Percentiles rank a stretch among this genome's conserved stretches.
Evolutionary conservation across 2,329 filamentous ascomycete species (phyloP).

Genomic region (Thermoascus crustaceus): DNA sequence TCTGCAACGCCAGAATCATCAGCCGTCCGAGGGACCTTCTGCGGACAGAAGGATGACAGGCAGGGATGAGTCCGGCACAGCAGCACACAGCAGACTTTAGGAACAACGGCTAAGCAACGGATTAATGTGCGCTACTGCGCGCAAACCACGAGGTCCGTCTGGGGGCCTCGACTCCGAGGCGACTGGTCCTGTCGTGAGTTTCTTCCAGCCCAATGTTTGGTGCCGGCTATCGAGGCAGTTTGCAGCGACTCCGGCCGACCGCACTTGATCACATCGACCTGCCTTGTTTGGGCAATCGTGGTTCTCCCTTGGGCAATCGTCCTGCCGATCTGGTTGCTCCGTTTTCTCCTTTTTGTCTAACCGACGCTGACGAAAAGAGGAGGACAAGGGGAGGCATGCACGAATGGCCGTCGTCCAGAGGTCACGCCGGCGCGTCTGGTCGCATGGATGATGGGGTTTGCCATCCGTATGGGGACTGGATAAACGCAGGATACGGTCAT

Average conservation of each 20-base stretch:
- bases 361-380: slow-evolving; percentile 1
- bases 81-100: background rate
- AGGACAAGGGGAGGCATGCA: background rate
- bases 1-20: no score
- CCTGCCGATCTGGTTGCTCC: slow-evolving; percentile 1
- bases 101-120: background rate
- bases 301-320: background rate
- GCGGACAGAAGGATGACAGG: no score
- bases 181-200: background rate
- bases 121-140: slow-evolving; percentile 1
- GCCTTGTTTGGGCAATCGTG: background rate
- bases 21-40: no score
- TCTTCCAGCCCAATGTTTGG: background rate
- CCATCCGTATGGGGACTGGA: slow-evolving; percentile 1
- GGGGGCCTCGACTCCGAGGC: no score
- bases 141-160: slow-evolving; percentile 1
- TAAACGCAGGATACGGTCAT: no score
- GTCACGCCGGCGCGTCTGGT: no score
- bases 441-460: no score
- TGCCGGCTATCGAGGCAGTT: no score
- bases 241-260: background rate
- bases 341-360: no score
- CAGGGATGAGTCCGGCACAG: no score
- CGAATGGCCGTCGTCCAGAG: background rate
- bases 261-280: slow-evolving; percentile 1